Conservation (phyloP, 306 rosid species). For the Parietaria judaica region DNA sequence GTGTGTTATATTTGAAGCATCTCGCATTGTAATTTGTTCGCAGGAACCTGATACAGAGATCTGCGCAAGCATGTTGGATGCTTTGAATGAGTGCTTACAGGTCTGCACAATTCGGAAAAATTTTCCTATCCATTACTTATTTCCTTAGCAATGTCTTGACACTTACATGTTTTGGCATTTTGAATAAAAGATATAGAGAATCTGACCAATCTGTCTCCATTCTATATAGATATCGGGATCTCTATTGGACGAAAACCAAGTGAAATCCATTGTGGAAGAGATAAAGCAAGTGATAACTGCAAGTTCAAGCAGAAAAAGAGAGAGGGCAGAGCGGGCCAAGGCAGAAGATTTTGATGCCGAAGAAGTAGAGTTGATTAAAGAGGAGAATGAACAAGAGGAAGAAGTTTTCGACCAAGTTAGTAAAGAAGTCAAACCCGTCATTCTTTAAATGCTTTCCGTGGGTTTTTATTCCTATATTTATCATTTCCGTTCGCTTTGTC, state of each 20-base stretch:
- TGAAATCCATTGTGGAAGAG: constrained; percentile 75
- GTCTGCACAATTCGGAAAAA: constrained; percentile 26
- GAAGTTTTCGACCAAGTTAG: constrained; percentile 99
- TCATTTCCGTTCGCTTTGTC: constrained; percentile 11
- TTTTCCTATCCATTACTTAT: not conserved
- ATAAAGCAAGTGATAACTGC: constrained; percentile 90
- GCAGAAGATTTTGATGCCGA: constrained; percentile 99
- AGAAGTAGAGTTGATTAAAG: constrained; percentile 80
- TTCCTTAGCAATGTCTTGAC: not conserved
- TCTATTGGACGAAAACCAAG: constrained; percentile 86
- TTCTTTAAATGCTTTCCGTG: constrained; percentile 3
- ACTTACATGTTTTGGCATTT: not conserved
- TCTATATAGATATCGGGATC: constrained; percentile 66
- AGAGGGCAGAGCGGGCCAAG: constrained; percentile 77
- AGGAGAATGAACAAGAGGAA: constrained; percentile 99
- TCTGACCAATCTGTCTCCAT: no score
- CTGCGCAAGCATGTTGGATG: constrained; percentile 88
- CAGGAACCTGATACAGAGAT: constrained; percentile 99
- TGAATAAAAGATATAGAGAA: no score
- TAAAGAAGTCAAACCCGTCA: constrained; percentile 1
- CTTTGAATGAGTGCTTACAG: constrained; percentile 92
- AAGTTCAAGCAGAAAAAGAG: constrained; percentile 83
- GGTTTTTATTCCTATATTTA: not conserved
- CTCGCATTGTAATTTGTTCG: constrained; percentile 19
- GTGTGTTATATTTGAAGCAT: not conserved